Evolutionary conservation across 2,329 filamentous ascomycete genomes (phyloP), one percentile per base, ranked within the genome.

Genomic region (Trichoderma endophyticum): DNA sequence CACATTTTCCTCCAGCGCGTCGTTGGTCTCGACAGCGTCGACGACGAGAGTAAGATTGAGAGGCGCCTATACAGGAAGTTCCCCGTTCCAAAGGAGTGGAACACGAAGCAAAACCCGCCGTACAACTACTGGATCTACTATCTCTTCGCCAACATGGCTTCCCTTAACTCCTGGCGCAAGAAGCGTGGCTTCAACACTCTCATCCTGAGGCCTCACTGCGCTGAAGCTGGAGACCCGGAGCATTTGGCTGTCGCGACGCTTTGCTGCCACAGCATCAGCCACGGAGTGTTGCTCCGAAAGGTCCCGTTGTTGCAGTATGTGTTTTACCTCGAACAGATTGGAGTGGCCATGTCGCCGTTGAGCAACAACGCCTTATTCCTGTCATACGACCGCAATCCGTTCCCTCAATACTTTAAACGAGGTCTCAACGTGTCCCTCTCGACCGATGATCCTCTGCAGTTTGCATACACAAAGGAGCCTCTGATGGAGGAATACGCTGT

Each of bases 101-200:
- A 91, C 74, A 94, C 94, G 1, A 94, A 93, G 78, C 95, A 98
- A 82, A 99, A 99, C 79, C 96, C 96, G 15, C 96, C 96, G 0
- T 99, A 99, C 84, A 98, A 93, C 80, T 99, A 99, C 83, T 99
- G 96, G 96, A 93, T 98, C 79, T 99, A 99, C 83, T 97, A 97
- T 79, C 87, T 98, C 66, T 98, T 96, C 78, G 91, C 96, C 74
- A 99, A 99, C 81, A 94, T 98, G 81, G 88, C 92, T 0, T 97
- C 95, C 12, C 87, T 99, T 76, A 99, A 99, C 80, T 88, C 91
- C 71, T 98, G 93, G 92, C 90, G 96, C 57, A 95, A 93, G 79
- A 91, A 92, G 79, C 91, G 95, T 65, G 95, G 95, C 0, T 98
- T 98, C 87, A 99, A 97, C 81, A 98, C 96, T 0, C 97, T 99